A percentile compares a stretch with the other conserved stretches of the same genome.
These are phyloP conservation scores for Ophiostoma piceae DNA, from an alignment of 2,329 filamentous ascomycete genomes.

Conservation along the genomic window DNA sequence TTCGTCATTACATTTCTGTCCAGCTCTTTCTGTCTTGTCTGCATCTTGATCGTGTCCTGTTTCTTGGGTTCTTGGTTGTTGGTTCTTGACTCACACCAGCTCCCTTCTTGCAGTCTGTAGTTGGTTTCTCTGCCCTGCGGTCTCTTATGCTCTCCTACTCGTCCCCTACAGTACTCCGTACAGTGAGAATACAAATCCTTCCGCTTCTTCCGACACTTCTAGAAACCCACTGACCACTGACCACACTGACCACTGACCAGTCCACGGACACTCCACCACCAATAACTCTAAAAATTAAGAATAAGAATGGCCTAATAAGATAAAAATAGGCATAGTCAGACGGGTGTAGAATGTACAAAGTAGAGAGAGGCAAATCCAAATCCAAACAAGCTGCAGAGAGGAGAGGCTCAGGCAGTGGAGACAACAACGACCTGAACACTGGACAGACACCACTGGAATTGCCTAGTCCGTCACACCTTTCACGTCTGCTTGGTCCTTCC, in stretches of 20 bases:
- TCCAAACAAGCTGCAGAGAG: not conserved
- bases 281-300: not conserved
- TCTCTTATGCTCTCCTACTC: too few relatives aligned
- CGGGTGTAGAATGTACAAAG: too few relatives aligned
- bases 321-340: not conserved
- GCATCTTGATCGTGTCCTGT: too few relatives aligned
- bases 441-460: not conserved
- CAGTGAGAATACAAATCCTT: not conserved
- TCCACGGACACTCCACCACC: not conserved
- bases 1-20: not conserved
- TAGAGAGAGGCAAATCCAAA: not conserved
- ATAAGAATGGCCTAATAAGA: not conserved
- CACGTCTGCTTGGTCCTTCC: not conserved
- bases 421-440: too few relatives aligned
- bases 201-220: constrained; percentile 3
- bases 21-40: not conserved
- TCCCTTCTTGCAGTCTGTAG: not conserved
- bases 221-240: not conserved
- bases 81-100: constrained; percentile 3
- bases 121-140: too few relatives aligned
- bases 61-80: constrained; percentile 4
- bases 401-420: not conserved
- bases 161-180: too few relatives aligned
- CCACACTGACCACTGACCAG: not conserved
- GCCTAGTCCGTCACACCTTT: constrained; percentile 6